These are phyloP conservation scores for Ophiostoma sp. DNA, from an alignment of 2,329 filamentous ascomycete genomes.

Conservation along the genomic window DNA sequence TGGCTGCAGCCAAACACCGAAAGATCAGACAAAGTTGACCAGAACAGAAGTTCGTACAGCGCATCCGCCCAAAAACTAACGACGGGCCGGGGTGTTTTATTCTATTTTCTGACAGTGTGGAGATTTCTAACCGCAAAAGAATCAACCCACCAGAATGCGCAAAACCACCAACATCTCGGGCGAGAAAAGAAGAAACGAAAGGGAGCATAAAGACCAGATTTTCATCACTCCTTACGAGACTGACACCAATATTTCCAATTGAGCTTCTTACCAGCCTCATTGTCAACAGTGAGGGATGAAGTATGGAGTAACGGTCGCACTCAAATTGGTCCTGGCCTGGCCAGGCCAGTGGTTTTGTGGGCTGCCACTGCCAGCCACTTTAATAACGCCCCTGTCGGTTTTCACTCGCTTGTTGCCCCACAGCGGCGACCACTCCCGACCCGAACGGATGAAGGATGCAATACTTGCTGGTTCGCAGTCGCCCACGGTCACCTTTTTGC, in stretches of 20 bases:
- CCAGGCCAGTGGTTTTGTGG: neutral
- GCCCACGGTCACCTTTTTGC: neutral
- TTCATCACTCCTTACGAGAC: neutral
- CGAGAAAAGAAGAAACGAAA: neutral
- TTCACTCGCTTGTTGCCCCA: neutral
- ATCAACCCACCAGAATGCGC: neutral
- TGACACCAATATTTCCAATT: neutral
- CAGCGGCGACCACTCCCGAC: constrained; percentile 12
- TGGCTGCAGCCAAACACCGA: neutral
- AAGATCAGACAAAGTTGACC: neutral
- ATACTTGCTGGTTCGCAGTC: neutral
- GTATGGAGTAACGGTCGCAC: neutral
- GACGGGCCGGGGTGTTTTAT: neutral
- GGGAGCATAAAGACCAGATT: neutral
- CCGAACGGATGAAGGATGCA: neutral
- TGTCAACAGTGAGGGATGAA: neutral
- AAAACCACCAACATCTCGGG: neutral
- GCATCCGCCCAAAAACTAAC: neutral
- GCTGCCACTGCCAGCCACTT: neutral
- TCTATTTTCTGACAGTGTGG: neutral
- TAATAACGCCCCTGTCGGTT: neutral
- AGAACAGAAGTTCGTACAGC: neutral
- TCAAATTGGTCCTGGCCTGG: neutral
- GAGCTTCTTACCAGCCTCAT: neutral
- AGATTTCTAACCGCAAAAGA: neutral